Evolutionary conservation across 495 filamentous ascomycete genomes (phyloP), one percentile per base, ranked within the genome.

Genomic region (Hypoxylon cercidicola): DNA sequence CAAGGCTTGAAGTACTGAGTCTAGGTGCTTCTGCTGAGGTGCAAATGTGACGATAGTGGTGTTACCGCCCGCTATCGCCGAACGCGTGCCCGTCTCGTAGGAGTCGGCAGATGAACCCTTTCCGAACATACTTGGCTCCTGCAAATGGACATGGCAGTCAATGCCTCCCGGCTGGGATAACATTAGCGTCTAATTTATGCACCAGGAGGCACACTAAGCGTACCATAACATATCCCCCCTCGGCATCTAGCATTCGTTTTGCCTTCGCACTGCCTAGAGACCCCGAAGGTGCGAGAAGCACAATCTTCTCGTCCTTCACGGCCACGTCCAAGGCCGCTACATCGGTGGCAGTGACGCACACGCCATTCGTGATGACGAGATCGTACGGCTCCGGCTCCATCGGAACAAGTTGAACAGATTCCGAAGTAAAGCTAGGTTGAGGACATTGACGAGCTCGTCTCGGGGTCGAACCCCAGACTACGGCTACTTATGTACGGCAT

Each of bases 21-120:
- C 69, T 23, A 84, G 78, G 19, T 64, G 70, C 35, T 82, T 82
- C 43, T 77, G 72, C 71, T 88, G 85, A 4, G 80, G 78, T 4
- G 85, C 85, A 52, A 89, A 88, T 3, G 84, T 76, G 20, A 88
- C 74, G 25, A 88, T 79, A 7, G 86, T 87, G 1, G 86, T 88
- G 12, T 82, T 88, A 18, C 86, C 86, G 25, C 87, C 85, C 6
- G 81, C 81, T 62, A 88, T 79, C 8, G 85, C 85, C 40, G 81
- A 84, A 32, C 85, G 74, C 3, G 84, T 84, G 5, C 85, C 85
- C 25, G 81, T 78, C 60, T 84, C 82, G 61, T 79, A 85, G 30
- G 75, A 78, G 66, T 85, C 82, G 35, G 80, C 80, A 37, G 78
- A 82, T 16, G 55, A 52, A 3, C 79, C 79, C 68, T 82, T 84